These are phyloP conservation scores for Cyclocybe cylindracea DNA, from an alignment of 768 basidiomycete species.

Conservation along the genomic window DNA sequence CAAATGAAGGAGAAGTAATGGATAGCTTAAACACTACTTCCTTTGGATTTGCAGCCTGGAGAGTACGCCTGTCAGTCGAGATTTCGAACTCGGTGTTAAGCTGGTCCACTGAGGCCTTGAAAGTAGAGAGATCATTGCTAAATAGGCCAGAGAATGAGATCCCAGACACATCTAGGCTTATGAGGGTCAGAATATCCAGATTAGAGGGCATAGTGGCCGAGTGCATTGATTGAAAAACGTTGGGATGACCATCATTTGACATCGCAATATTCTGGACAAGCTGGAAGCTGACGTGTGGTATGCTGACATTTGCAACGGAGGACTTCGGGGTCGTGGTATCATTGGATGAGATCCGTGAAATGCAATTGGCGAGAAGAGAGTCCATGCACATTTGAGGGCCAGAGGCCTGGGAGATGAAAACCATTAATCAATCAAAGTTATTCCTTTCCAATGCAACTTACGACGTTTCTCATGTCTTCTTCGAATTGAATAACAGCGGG, in stretches of 20 bases:
- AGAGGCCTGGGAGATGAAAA: constrained; percentile 21
- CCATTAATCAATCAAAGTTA: neutral
- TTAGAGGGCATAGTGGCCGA: constrained; percentile 20
- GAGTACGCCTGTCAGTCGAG: constrained; percentile 32
- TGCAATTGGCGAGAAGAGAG: constrained; percentile 39
- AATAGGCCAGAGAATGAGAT: constrained; percentile 23
- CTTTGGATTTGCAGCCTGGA: constrained; percentile 20
- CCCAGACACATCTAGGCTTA: constrained; percentile 21
- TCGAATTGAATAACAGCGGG: constrained; percentile 44
- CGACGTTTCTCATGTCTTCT: constrained; percentile 46
- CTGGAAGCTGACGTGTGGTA: constrained; percentile 42
- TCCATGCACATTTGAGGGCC: constrained; percentile 41
- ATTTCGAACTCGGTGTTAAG: constrained; percentile 25
- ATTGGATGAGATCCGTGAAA: constrained; percentile 28
- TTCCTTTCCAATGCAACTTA: constrained; percentile 26
- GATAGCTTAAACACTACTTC: constrained; percentile 27
- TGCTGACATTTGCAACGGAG: constrained; percentile 39
- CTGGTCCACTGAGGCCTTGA: constrained; percentile 22
- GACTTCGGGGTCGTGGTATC: constrained; percentile 11
- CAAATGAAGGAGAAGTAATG: constrained; percentile 13
- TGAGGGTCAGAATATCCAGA: constrained; percentile 31
- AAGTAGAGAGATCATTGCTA: constrained; percentile 10
- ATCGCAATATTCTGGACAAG: constrained; percentile 49
- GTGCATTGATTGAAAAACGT: constrained; percentile 21
- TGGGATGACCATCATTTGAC: constrained; percentile 31